Evolutionary conservation across 2,329 filamentous ascomycete genomes (phyloP).

Genomic region (Verticillium tricorpus): DNA sequence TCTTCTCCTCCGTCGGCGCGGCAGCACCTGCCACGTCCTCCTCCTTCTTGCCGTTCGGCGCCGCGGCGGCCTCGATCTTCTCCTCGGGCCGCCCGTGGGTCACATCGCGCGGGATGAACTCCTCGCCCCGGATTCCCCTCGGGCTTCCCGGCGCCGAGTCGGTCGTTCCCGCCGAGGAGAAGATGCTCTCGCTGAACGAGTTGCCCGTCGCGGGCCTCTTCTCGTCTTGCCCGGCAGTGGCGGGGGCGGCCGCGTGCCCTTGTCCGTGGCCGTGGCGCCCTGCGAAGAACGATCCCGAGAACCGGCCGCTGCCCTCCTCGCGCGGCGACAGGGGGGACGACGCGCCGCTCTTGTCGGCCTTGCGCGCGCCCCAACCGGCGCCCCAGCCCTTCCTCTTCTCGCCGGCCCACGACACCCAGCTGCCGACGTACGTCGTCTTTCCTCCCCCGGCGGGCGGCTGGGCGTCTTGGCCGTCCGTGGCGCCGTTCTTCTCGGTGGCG

Average conservation of each 20-base stretch:
- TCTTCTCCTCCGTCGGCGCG: background rate
- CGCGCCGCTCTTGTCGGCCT: slow-evolving; percentile 2
- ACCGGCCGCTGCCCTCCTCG: slow-evolving; percentile 11
- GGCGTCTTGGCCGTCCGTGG: slow-evolving; percentile 44
- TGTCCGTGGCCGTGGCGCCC: slow-evolving; percentile 1
- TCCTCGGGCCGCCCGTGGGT: background rate
- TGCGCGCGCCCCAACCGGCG: slow-evolving; percentile 29
- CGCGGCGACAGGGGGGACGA: background rate
- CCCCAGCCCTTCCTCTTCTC: slow-evolving; percentile 67
- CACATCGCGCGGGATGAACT: background rate
- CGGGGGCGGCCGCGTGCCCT: background rate
- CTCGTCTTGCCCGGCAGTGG: slow-evolving; percentile 1
- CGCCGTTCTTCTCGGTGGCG: slow-evolving; percentile 14
- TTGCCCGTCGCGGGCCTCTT: slow-evolving; percentile 30
- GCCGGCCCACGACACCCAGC: slow-evolving; percentile 66
- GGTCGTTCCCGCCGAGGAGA: slow-evolving; percentile 27
- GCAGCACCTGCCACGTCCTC: background rate
- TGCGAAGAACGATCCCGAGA: slow-evolving; percentile 3
- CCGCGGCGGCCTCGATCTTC: background rate
- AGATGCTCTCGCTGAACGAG: slow-evolving; percentile 40
- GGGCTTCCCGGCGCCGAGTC: slow-evolving; percentile 9
- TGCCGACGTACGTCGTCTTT: slow-evolving; percentile 58
- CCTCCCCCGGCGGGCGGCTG: slow-evolving; percentile 22
- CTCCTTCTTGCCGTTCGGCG: background rate
- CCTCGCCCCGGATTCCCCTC: background rate